Conservation (phyloP, 1,284 basidiomycete genomes). For the Ustilago hordei region DNA sequence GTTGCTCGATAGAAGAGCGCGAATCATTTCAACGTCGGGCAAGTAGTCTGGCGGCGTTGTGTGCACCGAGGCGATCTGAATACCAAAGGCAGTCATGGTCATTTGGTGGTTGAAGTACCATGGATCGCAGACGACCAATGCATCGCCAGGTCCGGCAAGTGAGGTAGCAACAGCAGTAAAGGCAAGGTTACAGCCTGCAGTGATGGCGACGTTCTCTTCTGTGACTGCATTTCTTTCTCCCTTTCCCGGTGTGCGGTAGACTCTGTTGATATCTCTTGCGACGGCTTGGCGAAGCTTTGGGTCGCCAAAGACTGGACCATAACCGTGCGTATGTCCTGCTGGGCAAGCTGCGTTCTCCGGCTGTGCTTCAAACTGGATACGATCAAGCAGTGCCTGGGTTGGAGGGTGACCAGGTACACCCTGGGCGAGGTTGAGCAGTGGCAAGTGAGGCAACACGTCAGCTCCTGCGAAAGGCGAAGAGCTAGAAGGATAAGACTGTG, state of each 20-base stretch:
- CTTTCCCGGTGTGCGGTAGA: constrained; percentile 73
- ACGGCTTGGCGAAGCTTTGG: constrained; percentile 74
- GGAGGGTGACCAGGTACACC: constrained; percentile 60
- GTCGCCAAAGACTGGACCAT: constrained; percentile 79
- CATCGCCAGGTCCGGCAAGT: constrained; percentile 79
- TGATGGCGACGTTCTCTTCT: constrained; percentile 70
- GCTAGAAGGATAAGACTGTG: constrained; percentile 36
- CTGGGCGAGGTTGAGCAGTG: constrained; percentile 60
- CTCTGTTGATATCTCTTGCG: constrained; percentile 76
- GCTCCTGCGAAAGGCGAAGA: constrained; percentile 30
- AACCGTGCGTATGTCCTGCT: constrained; percentile 72
- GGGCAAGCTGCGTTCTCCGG: constrained; percentile 28
- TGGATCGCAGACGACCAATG: constrained; percentile 82
- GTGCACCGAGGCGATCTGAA: constrained; percentile 75
- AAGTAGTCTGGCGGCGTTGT: constrained; percentile 74
- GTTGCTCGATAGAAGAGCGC: constrained; percentile 73
- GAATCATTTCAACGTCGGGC: constrained; percentile 74
- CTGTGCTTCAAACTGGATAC: constrained; percentile 34
- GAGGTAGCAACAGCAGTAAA: constrained; percentile 77
- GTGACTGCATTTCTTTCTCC: constrained; percentile 70
- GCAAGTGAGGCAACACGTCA: constrained; percentile 26
- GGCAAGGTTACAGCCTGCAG: constrained; percentile 79
- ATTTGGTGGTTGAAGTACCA: constrained; percentile 74
- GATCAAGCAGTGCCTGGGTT: constrained; percentile 32
- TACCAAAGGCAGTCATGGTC: constrained; percentile 73